Evolutionary conservation across 78 protist species (phyloP), one percentile per base, ranked within the genome.

Genomic region (Dictyostelium purpureum): DNA sequence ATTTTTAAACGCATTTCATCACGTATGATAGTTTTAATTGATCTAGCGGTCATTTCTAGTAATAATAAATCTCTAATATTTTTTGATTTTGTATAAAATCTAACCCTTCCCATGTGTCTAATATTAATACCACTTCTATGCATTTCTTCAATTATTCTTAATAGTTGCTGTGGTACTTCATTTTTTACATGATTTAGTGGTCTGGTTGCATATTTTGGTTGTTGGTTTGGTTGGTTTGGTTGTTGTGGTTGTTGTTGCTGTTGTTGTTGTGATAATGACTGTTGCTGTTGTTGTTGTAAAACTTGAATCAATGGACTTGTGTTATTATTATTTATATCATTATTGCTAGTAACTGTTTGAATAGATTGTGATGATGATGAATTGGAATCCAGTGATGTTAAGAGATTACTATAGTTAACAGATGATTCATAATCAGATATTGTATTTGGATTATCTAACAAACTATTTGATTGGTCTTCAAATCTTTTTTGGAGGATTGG

Each of bases 41-140:
- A 77, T 35, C 96, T 47, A 11, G 96, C 81, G 26, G 92, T 49
- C 96, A 93, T 93, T 24, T 93, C 90, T 43, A 93, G 24, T 49
- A 85, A 43, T 5, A 93, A 38, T 45, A 76, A 33, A 75, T 80
- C 87, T 14, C 95, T 45, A 6, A 90, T 28, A 10, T 33, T 18
- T 37, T 33, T 35, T 7, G 79, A 52, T 33, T 45, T 40, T 0
- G 89, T 47, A 43, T 66, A 61, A 18, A 31, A 69, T 28, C 92
- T 70, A 21, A 93, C 85, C 49, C 87, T 49, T 57, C 96, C 96
- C 96, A 93, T 85, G 45, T 93, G 87, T 28, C 96, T 43, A 18
- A 93, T 51, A 66, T 93, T 93, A 33, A 93, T 85, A 26, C 96
- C 96, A 19, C 57, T 35, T 77, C 95, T 33, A 66, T 90, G 95